Percentiles rank a stretch among this genome's conserved stretches.
Evolutionary conservation across 345 rosid genomes (phyloP).

Genomic region (Dimocarpus longan): DNA sequence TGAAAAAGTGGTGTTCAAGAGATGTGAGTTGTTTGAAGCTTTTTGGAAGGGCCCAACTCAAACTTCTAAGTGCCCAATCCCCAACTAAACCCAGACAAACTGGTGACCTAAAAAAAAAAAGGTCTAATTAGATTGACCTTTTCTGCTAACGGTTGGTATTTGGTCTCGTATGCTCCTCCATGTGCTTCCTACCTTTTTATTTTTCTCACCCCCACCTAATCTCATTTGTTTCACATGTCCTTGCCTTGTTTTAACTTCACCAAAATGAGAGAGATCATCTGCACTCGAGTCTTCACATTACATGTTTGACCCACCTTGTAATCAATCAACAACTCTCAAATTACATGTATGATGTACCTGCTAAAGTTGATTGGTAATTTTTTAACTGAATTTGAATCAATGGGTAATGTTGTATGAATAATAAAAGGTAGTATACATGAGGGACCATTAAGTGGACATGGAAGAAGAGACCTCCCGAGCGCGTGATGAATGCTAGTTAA

Average conservation of each 20-base stretch:
- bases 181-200: neutral
- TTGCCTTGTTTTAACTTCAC: neutral
- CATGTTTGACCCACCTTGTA: no score
- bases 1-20: neutral
- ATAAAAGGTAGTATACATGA: neutral
- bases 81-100: slow-evolving; percentile 8
- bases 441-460: neutral
- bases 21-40: neutral
- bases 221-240: neutral
- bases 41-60: neutral
- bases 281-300: neutral
- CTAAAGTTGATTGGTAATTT: no score
- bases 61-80: neutral
- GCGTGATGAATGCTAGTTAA: neutral
- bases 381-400: neutral
- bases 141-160: neutral
- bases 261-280: no score
- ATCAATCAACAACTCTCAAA: neutral
- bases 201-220: neutral
- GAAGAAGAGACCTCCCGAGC: neutral
- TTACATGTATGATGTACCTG: no score
- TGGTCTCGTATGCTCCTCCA: neutral
- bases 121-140: neutral
- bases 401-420: neutral
- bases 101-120: neutral